Conservation (phyloP, 768 basidiomycete genomes). For the Russula vinacea region DNA sequence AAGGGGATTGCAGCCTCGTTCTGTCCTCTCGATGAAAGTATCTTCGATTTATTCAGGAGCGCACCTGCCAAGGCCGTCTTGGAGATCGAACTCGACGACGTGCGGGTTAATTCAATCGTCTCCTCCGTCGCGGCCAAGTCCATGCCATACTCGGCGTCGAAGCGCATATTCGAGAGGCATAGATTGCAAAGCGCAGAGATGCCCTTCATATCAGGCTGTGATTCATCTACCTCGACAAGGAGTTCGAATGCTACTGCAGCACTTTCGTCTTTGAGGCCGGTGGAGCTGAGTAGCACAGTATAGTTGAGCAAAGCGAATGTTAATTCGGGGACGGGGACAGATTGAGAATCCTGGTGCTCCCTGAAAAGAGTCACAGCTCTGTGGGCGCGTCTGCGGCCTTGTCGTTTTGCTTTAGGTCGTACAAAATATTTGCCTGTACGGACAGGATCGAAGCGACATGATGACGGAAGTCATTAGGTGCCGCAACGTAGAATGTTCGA, state of each 20-base stretch:
- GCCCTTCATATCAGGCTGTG: background rate
- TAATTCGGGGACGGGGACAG: background rate
- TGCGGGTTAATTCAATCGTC: conserved; percentile 9
- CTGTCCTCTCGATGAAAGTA: conserved; percentile 15
- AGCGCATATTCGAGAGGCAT: conserved; percentile 1
- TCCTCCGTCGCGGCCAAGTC: background rate
- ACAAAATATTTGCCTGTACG: conserved; percentile 12
- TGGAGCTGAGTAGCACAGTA: conserved; percentile 5
- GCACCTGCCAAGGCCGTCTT: background rate
- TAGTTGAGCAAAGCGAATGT: conserved; percentile 13
- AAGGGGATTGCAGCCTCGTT: background rate
- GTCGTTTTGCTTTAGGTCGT: conserved; percentile 15
- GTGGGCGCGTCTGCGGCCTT: background rate
- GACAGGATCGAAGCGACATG: conserved; percentile 4
- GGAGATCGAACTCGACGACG: conserved; percentile 1
- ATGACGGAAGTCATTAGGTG: background rate
- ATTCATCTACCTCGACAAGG: background rate
- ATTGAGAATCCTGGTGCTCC: background rate
- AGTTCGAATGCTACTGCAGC: conserved; percentile 17
- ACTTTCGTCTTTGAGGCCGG: conserved; percentile 5
- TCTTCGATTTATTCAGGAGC: conserved; percentile 18
- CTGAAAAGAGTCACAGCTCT: conserved; percentile 5
- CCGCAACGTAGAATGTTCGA: background rate
- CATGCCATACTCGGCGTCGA: background rate
- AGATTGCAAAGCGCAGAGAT: conserved; percentile 11